These are phyloP conservation scores for Aspergillus mulundensis DNA, from an alignment of 495 filamentous ascomycete species.

Conservation along the genomic window DNA sequence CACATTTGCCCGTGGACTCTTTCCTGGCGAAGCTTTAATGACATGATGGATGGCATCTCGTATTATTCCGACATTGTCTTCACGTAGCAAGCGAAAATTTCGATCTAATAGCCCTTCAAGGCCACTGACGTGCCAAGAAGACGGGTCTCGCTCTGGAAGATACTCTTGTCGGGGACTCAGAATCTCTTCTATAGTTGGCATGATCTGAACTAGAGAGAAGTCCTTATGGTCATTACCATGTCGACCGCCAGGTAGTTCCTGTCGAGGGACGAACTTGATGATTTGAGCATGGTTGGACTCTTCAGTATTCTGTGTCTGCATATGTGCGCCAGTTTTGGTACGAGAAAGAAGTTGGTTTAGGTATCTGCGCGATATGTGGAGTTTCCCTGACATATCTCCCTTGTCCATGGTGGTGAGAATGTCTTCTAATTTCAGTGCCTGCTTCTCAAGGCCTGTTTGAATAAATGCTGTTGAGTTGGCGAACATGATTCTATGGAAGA, in stretches of 20 bases:
- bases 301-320: not conserved
- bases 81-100: constrained; percentile 53
- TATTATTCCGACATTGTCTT: constrained; percentile 37
- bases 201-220: constrained; percentile 57
- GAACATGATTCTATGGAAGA: not conserved
- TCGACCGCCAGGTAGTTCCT: constrained; percentile 23
- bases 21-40: not conserved
- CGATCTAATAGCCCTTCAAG: constrained; percentile 60
- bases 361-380: not conserved
- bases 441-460: not conserved
- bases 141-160: constrained; percentile 52
- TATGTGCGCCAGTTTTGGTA: not conserved
- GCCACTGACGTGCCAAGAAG: constrained; percentile 53
- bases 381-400: not conserved
- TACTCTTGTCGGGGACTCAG: constrained; percentile 49
- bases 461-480: constrained; percentile 3
- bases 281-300: not conserved
- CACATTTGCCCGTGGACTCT: constrained; percentile 20
- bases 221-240: constrained; percentile 65
- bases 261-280: not conserved
- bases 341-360: not conserved
- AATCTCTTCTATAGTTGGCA: constrained; percentile 64
- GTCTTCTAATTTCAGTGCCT: not conserved
- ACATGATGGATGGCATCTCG: constrained; percentile 26
- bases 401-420: not conserved